phyloP scores from a whole-genome alignment of 1,284 basidiomycete species.

The Apiotrichum laibachii region DNA sequence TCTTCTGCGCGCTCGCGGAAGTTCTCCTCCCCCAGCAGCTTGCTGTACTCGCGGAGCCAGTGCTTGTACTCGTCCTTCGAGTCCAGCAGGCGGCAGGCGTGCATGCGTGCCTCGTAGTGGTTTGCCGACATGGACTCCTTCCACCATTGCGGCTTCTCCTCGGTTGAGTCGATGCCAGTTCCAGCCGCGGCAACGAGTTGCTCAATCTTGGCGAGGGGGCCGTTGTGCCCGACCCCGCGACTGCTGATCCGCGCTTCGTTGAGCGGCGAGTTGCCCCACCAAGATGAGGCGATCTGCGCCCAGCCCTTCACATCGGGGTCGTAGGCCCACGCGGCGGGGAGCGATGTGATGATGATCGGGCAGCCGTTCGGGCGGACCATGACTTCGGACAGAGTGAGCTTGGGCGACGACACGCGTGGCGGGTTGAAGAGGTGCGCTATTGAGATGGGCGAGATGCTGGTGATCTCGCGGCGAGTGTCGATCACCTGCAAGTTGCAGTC shows the following conservation, averaged over 20 bases:
- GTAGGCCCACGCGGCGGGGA: constrained; percentile 71
- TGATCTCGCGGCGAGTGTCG: constrained; percentile 66
- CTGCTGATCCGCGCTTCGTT: constrained; percentile 14
- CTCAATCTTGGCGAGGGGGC: constrained; percentile 32
- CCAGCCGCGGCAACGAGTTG: constrained; percentile 20
- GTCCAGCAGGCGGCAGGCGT: constrained; percentile 67
- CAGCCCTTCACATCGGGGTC: constrained; percentile 65
- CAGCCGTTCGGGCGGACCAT: constrained; percentile 71
- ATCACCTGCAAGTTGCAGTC: constrained; percentile 69
- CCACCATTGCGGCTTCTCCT: constrained; percentile 66
- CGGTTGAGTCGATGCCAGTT: neutral
- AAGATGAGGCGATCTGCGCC: constrained; percentile 69
- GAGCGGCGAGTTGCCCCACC: constrained; percentile 59
- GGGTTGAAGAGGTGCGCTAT: constrained; percentile 60
- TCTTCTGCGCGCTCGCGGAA: constrained; percentile 82
- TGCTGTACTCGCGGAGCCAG: constrained; percentile 70
- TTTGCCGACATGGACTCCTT: constrained; percentile 71
- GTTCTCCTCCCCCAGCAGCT: constrained; percentile 77
- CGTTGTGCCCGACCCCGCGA: neutral
- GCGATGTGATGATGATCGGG: constrained; percentile 70
- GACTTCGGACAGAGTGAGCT: constrained; percentile 54
- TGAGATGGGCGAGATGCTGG: constrained; percentile 65
- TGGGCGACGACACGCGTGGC: constrained; percentile 45
- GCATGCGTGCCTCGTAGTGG: constrained; percentile 76
- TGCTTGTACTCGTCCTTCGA: constrained; percentile 79